A percentile compares a stretch with the other conserved stretches of the same genome.
Evolutionary conservation across 2,329 filamentous ascomycete genomes (phyloP).

Genomic region (Trichocomaceae sp.): DNA sequence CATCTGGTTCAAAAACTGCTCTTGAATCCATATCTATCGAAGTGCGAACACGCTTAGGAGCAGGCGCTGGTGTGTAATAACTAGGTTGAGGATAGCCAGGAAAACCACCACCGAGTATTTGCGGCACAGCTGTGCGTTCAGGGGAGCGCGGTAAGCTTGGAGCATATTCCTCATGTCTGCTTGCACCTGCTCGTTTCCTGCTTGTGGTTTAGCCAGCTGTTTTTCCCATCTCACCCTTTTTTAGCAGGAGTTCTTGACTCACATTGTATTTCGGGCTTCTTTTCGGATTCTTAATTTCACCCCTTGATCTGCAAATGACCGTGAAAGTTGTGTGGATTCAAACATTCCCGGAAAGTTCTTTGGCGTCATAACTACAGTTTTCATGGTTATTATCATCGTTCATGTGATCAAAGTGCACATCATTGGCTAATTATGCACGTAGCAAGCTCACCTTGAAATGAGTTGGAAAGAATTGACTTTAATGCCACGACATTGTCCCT

Average conservation of each 20-base stretch:
- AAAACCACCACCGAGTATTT: slow-evolving; percentile 28
- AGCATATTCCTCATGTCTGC: slow-evolving; percentile 34
- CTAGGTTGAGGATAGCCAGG: slow-evolving; percentile 26
- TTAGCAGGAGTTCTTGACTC: slow-evolving; percentile 3
- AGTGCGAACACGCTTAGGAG: slow-evolving; percentile 34
- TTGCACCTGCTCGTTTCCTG: slow-evolving; percentile 35
- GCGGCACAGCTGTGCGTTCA: slow-evolving; percentile 29
- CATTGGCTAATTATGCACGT: background rate
- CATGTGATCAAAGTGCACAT: background rate
- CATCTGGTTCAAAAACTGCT: slow-evolving; percentile 31
- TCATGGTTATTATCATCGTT: background rate
- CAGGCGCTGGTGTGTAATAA: slow-evolving; percentile 27
- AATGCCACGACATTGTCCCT: slow-evolving; percentile 46
- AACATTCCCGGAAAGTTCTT: slow-evolving; percentile 74
- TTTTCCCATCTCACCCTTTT: background rate
- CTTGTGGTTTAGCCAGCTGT: slow-evolving; percentile 13
- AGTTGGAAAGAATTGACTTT: slow-evolving; percentile 53
- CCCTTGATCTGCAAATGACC: slow-evolving; percentile 79
- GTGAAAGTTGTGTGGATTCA: slow-evolving; percentile 73
- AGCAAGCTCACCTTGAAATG: slow-evolving; percentile 56
- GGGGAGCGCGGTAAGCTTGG: slow-evolving; percentile 31
- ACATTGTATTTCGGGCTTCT: slow-evolving; percentile 59
- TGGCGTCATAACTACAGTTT: slow-evolving; percentile 33
- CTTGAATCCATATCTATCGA: slow-evolving; percentile 33
- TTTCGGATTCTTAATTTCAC: slow-evolving; percentile 77